Conservation (phyloP, 176 grass and related monocot genomes). For the Coix lacrymajobi region DNA sequence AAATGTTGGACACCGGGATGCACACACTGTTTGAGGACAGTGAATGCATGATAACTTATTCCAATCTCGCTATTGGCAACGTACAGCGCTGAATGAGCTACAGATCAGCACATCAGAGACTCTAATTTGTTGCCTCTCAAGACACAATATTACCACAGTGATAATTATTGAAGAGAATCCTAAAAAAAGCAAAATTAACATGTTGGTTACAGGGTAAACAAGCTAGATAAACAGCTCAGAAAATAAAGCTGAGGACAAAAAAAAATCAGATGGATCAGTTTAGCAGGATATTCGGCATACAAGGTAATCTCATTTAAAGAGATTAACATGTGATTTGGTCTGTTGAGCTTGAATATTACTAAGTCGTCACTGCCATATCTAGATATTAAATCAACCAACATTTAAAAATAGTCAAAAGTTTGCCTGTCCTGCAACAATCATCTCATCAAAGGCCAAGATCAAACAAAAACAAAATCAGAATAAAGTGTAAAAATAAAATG, state of each 20-base stretch:
- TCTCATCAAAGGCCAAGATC: conserved; percentile 35
- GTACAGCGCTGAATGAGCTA: not conserved
- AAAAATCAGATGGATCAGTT: too few species aligned
- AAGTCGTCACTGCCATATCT: too few species aligned
- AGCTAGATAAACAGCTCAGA: too few species aligned
- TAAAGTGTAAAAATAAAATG: not conserved
- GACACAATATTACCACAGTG: not conserved
- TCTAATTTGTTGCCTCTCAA: not conserved
- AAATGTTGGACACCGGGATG: not conserved
- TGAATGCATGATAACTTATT: not conserved
- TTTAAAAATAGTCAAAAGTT: not conserved
- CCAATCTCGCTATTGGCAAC: not conserved
- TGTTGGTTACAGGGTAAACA: too few species aligned
- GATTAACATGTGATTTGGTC: not conserved
- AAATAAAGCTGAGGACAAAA: too few species aligned
- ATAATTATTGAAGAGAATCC: not conserved
- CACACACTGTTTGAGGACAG: not conserved
- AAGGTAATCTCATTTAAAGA: not conserved
- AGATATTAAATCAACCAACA: too few species aligned
- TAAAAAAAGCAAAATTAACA: not conserved
- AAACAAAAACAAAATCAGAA: not conserved
- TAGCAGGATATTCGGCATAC: too few species aligned
- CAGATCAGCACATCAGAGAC: not conserved
- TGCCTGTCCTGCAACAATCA: conserved; percentile 26
- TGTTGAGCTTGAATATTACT: not conserved